phyloP scores from a whole-genome alignment of 192 early-diverging fungal species.

The Cetraspora pellucida region DNA sequence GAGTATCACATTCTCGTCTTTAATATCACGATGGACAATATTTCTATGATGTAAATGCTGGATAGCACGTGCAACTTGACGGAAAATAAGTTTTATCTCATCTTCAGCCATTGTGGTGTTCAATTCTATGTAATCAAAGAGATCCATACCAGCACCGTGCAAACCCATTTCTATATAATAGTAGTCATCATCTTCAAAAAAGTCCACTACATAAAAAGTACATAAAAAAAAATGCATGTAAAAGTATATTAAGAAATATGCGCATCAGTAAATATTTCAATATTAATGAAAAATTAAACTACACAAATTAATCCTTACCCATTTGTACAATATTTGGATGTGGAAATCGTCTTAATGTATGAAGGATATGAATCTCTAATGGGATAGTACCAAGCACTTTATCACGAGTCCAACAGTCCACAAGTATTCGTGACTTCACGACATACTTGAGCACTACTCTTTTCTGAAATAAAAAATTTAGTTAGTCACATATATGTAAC shows the following conservation, averaged over 20 bases:
- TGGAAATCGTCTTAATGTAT: slow-evolving; percentile 56
- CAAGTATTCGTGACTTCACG: slow-evolving; percentile 66
- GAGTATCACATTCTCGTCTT: slow-evolving; percentile 87
- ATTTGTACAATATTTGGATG: slow-evolving; percentile 58
- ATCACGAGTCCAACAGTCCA: slow-evolving; percentile 71
- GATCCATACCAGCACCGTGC: slow-evolving; percentile 61
- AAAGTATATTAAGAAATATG: too few relatives aligned
- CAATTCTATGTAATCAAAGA: slow-evolving; percentile 75
- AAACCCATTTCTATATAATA: slow-evolving; percentile 70
- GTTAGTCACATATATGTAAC: neutral
- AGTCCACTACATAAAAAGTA: slow-evolving; percentile 56
- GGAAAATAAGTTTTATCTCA: slow-evolving; percentile 59
- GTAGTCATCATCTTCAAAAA: slow-evolving; percentile 74
- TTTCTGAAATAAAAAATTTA: slow-evolving; percentile 29
- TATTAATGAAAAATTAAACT: neutral
- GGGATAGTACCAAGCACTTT: slow-evolving; percentile 68
- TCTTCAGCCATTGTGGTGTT: slow-evolving; percentile 55
- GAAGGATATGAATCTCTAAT: slow-evolving; percentile 75
- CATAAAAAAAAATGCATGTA: too few relatives aligned
- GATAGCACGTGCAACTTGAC: slow-evolving; percentile 60
- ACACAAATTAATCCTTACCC: slow-evolving; percentile 39
- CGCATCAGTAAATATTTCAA: slow-evolving; percentile 30
- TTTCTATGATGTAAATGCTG: slow-evolving; percentile 62
- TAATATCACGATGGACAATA: slow-evolving; percentile 85
- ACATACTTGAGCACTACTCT: slow-evolving; percentile 74